Base-by-base conservation (phyloP, 1,284 basidiomycete genomes). In the Pholiota adiposa region DNA sequence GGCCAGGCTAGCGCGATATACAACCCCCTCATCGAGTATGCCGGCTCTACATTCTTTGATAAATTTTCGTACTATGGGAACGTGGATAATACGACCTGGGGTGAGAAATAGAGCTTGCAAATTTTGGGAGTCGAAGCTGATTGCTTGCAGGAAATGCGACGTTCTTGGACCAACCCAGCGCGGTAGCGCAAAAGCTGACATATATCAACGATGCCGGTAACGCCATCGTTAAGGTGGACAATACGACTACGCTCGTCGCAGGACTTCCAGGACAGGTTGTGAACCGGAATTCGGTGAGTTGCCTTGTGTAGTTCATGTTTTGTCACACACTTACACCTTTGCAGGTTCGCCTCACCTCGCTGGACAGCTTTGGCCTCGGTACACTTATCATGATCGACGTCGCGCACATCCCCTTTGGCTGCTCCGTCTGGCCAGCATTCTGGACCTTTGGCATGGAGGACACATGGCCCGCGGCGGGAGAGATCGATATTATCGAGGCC, bases 401-500 rank as follows among this genome's bases (percentile, higher is more conserved):
- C 1, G 60, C 80, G 6, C 86, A 88, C 65, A 66, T 88, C 50
- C 87, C 87, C 0, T 85, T 76, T 52, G 88, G 89, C 4, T 90
- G 89, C 67, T 88, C 86, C 8, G 88, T 83, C 0, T 86, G 84
- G 83, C 83, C 83, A 12, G 68, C 81, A 3, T 83, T 85, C 66
- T 86, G 84, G 84, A 82, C 83, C 1, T 77, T 75, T 57, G 84
- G 83, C 11, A 60, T 67, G 9, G 53, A 43, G 79, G 80, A 56
- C n/a, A 68, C 71, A 48, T 87, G 85, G 85, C 86, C 86, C 2
- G 62, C 74, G 7, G 77, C 79, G 23, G 86, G 85, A 54, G 83
- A 85, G 66, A 85, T 85, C 48, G 83, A 85, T 61, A 80, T 85
- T 38, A 80, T 85, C 33, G 88, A 89, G 69, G 83, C 70, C 16